These are phyloP conservation scores for Amanita inopinata DNA, from an alignment of 768 basidiomycete species.

Conservation along the genomic window DNA sequence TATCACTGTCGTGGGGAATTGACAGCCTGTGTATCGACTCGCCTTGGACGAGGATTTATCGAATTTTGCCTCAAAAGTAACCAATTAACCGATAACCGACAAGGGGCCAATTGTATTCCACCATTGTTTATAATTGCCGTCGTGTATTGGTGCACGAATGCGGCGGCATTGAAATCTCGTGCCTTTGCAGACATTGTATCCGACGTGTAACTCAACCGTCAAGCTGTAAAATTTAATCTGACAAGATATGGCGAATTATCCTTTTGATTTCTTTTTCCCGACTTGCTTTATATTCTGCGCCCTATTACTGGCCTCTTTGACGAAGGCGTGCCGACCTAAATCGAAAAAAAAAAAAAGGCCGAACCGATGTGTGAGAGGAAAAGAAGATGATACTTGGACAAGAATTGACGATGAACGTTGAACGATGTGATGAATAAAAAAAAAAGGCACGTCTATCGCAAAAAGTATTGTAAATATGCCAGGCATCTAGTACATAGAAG, in stretches of 20 bases:
- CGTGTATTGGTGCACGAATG: too few species aligned
- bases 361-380: too few species aligned
- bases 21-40: conserved; percentile 1
- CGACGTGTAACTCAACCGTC: conserved; percentile 10
- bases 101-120: conserved; percentile 1
- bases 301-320: too few species aligned
- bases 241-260: conserved; percentile 3
- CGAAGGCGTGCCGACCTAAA: not conserved
- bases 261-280: not conserved
- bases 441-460: conserved; percentile 3
- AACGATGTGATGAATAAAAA: not conserved
- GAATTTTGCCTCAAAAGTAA: conserved; percentile 6
- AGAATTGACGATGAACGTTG: not conserved
- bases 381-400: too few species aligned
- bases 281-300: not conserved
- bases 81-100: too few species aligned
- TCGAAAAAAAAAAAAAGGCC: too few species aligned
- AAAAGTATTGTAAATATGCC: conserved; percentile 8
- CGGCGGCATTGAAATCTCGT: not conserved
- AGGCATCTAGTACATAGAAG: conserved; percentile 8
- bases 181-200: conserved; percentile 2
- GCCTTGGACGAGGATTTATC: not conserved
- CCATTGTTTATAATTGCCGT: conserved; percentile 2
- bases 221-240: conserved; percentile 3
- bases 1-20: too few species aligned